phyloP scores from a whole-genome alignment of 768 basidiomycete genomes.

The Auriscalpium microsporum region DNA sequence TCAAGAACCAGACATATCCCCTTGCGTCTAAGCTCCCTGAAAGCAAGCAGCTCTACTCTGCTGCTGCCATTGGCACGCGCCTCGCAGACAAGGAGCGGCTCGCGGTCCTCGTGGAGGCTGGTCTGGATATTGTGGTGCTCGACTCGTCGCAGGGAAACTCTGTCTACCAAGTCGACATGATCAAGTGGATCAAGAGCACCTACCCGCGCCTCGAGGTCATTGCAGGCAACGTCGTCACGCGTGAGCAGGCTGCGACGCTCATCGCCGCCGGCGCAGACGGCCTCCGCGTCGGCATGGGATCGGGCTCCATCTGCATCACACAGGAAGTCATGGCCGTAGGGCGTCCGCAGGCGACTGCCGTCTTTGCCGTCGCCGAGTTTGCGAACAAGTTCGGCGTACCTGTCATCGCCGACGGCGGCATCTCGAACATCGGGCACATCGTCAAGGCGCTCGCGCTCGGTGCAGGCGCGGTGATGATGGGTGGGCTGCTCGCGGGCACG shows the following conservation, averaged over 20 bases:
- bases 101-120: slow-evolving; percentile 80
- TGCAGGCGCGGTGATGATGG: slow-evolving; percentile 98
- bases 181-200: slow-evolving; percentile 82
- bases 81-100: slow-evolving; percentile 83
- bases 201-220: slow-evolving; percentile 87
- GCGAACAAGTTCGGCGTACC: slow-evolving; percentile 89
- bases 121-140: slow-evolving; percentile 88
- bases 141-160: slow-evolving; percentile 99
- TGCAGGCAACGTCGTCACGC: slow-evolving; percentile 96
- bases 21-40: slow-evolving; percentile 86
- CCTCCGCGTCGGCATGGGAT: slow-evolving; percentile 96
- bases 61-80: slow-evolving; percentile 92
- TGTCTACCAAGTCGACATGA: slow-evolving; percentile 88
- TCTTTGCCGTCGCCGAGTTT: slow-evolving; percentile 94
- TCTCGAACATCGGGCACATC: slow-evolving; percentile 93
- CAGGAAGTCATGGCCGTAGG: slow-evolving; percentile 99
- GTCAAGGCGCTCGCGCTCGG: slow-evolving; percentile 94
- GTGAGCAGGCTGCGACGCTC: slow-evolving; percentile 91
- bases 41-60: slow-evolving; percentile 93
- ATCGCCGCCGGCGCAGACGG: slow-evolving; percentile 94
- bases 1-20: slow-evolving; percentile 96
- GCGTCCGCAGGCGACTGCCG: slow-evolving; percentile 95
- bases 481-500: slow-evolving; percentile 89
- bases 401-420: slow-evolving; percentile 93
- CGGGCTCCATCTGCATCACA: slow-evolving; percentile 97